Conservation (phyloP, 2,329 filamentous ascomycete genomes). For the Plectosphaerella plurivora region DNA sequence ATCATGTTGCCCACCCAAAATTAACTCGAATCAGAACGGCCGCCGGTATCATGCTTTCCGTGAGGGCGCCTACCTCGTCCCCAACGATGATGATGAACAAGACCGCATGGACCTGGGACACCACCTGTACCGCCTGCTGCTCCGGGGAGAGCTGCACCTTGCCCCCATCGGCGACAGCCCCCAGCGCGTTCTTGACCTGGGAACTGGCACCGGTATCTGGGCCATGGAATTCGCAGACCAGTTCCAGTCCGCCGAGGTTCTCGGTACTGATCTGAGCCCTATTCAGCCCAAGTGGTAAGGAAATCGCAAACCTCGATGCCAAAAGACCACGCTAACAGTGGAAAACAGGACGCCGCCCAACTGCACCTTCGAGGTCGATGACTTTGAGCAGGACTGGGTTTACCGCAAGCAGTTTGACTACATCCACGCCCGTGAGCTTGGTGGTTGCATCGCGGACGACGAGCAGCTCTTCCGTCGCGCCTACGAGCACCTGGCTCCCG, state of each 20-base stretch:
- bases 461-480: constrained; percentile 8
- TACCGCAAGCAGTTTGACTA: constrained; percentile 50
- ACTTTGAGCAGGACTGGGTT: constrained; percentile 48
- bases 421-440: constrained; percentile 52
- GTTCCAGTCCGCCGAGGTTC: constrained; percentile 15
- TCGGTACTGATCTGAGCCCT: constrained; percentile 19
- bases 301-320: constrained; percentile 31
- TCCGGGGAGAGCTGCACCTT: constrained; percentile 24
- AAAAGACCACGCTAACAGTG: too few relatives aligned
- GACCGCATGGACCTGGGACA: constrained; percentile 52
- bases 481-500: constrained; percentile 30
- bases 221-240: constrained; percentile 37
- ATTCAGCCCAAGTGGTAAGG: constrained; percentile 15
- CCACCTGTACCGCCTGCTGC: constrained; percentile 44
- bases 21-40: not conserved
- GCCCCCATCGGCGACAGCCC: not conserved
- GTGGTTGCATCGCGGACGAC: constrained; percentile 50
- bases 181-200: constrained; percentile 15
- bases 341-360: constrained; percentile 47
- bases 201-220: constrained; percentile 22
- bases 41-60: not conserved
- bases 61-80: constrained; percentile 2
- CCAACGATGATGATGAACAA: constrained; percentile 39
- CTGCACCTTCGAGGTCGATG: constrained; percentile 61
- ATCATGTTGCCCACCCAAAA: not conserved